Evolutionary conservation across 495 filamentous ascomycete genomes (phyloP), one percentile per base, ranked within the genome.

Genomic region (Penicillium riverlandense): DNA sequence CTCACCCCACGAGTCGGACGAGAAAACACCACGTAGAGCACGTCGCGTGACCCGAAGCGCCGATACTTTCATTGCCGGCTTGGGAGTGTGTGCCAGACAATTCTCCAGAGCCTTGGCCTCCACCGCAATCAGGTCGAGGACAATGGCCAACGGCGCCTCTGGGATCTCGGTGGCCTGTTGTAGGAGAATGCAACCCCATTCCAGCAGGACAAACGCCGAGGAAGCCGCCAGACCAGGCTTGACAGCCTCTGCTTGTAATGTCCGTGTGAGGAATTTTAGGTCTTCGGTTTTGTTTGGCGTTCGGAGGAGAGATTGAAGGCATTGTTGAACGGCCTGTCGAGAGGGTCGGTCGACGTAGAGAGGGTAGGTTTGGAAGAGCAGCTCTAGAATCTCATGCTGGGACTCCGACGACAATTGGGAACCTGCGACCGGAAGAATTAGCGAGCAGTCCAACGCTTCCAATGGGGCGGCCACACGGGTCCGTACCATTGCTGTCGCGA

Each of bases 281-380:
- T 75, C 56, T 28, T 79, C 75, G 44, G 55, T 50, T 40, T 62
- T 57, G 27, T 66, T 59, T 14, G 72, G 58, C 5, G 78, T 69
- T 40, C 73, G 72, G 33, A 86, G 78, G 32, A 92, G 63, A 11
- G 75, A 66, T 47, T 71, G 67, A 47, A 98, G 71, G 58, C 88
- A 92, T 62, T 76, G 69, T 53, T 91, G 82, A 13, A 86, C 87
- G 12, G 87, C 90, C 52, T 76, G 76, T 35, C 92, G 81, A 10
- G 94, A 97, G 33, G 74, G 63, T 43, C 90, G 83, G 61, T 97
- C 92, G 64, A 78, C 62, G 69, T 96, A 98, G 59, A 85, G 82
- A 43, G 88, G 77, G 60, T 95, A 88, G 31, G 88, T 96, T 57
- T 78, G 75, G 67, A 96, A 86, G 31, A 98, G 72, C 15, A 90